phyloP scores from a whole-genome alignment of 2,329 filamentous ascomycete genomes.

The Trichoderma sp. region DNA sequence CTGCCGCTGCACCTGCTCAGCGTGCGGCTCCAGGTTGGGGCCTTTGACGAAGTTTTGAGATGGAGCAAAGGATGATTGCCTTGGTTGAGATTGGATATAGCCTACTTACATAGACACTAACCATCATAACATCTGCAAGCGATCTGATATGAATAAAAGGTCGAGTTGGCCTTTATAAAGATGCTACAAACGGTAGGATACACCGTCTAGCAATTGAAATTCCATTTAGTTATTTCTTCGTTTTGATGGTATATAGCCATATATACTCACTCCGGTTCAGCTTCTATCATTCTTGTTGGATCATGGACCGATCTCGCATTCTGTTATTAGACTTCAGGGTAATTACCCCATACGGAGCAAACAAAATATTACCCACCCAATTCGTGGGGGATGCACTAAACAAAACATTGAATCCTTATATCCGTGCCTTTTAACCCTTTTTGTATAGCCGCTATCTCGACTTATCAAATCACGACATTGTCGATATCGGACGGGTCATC shows the following conservation, averaged over 20 bases:
- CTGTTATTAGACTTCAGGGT: neutral
- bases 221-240: neutral
- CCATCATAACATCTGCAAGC: neutral
- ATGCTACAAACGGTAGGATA: neutral
- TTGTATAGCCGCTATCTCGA: neutral
- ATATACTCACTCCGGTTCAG: neutral
- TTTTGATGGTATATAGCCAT: neutral
- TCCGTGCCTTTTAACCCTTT: neutral
- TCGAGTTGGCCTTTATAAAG: neutral
- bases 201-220: neutral
- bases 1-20: neutral
- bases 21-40: neutral
- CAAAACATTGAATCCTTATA: neutral
- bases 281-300: neutral
- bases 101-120: neutral
- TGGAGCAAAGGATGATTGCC: neutral
- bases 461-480: slow-evolving; percentile 21
- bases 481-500: slow-evolving; percentile 26
- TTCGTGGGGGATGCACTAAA: slow-evolving; percentile 14
- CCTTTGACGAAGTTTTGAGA: neutral
- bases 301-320: neutral
- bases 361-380: neutral
- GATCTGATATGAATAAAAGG: neutral
- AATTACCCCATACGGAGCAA: neutral
- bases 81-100: neutral